Evolutionary conservation across 305 asterid species (phyloP), one percentile per base, ranked within the genome.

Genomic region (Ruellia speciosa): DNA sequence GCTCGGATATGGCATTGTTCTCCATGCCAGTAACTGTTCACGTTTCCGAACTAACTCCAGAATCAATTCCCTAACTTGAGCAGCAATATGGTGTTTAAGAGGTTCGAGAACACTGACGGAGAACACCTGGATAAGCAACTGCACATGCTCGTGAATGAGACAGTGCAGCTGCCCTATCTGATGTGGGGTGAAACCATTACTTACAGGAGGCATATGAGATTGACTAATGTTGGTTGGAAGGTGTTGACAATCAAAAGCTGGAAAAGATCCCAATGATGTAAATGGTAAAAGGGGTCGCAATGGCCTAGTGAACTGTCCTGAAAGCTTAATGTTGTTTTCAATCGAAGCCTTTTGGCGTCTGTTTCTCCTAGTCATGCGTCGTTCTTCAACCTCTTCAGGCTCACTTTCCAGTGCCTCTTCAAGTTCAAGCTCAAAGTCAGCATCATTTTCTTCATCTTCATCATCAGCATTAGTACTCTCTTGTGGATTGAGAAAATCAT

Each of bases 321-420:
- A 72, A 58, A 61, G 68, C 67, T 73, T 82, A 64, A 77, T n/a
- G n/a, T n/a, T 79, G 59, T 62, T 77, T n/a, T 77, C 80, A 67
- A 54, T 47, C 49, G 81, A 71, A 69, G 74, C 59, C 59, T 72
- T 84, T 67, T 79, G 82, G 75, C 79, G 70, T 75, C 83, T 84
- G 68, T 71, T 92, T 66, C 78, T 83, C 79, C 96, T 82, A 41
- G 92, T 80, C 61, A 64, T 68, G 43, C 88, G 79, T 48, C 84
- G 80, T 56, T 69, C 77, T 66, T 75, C 84, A 59, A 75, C 64
- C 70, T 78, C 94, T 59, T 92, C 99, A 34, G 81, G 82, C 65
- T 92, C 99, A 67, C 99, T 92, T 90, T 86, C 99, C 61, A 88
- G 80, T 60, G 99, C 95, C 80, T 92, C 96, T 74, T 88, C 96